These are phyloP conservation scores for Solanum tacnaense DNA, from an alignment of 257 asterid genomes.

Conservation along the genomic window DNA sequence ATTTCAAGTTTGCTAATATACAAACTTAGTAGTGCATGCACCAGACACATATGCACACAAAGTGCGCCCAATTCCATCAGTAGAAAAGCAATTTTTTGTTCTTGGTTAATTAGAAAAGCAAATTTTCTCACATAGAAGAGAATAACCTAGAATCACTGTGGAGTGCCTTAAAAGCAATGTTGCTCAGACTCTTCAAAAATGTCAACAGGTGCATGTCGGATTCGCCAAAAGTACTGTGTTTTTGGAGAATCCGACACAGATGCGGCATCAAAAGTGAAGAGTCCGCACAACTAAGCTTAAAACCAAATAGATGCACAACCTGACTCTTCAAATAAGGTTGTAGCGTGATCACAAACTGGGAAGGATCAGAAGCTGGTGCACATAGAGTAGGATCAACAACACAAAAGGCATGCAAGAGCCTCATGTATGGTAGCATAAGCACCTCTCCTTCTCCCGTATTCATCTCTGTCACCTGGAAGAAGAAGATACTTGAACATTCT, in stretches of 20 bases:
- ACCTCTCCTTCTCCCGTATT: constrained; percentile 67
- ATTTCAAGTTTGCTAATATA: background rate
- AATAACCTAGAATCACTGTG: background rate
- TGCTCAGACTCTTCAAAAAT: background rate
- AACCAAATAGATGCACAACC: constrained; percentile 27
- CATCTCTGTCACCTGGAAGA: constrained; percentile 74
- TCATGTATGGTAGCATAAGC: constrained; percentile 79
- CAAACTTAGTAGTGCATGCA: background rate
- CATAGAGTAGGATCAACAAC: constrained; percentile 83
- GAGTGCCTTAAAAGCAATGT: background rate
- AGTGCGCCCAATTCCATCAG: background rate
- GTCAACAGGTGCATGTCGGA: background rate
- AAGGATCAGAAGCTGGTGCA: constrained; percentile 94
- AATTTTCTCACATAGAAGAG: background rate
- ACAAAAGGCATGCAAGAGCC: constrained; percentile 89
- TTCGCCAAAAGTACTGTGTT: background rate
- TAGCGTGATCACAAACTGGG: constrained; percentile 85
- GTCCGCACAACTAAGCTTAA: background rate
- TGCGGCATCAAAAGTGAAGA: background rate
- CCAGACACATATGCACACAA: background rate
- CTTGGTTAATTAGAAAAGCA: background rate
- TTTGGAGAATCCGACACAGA: background rate
- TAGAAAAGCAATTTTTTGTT: background rate
- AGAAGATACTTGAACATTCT: background rate
- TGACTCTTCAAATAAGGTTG: constrained; percentile 94